phyloP scores from a whole-genome alignment of 257 asterid genomes.

The Ligustrum vulgare region DNA sequence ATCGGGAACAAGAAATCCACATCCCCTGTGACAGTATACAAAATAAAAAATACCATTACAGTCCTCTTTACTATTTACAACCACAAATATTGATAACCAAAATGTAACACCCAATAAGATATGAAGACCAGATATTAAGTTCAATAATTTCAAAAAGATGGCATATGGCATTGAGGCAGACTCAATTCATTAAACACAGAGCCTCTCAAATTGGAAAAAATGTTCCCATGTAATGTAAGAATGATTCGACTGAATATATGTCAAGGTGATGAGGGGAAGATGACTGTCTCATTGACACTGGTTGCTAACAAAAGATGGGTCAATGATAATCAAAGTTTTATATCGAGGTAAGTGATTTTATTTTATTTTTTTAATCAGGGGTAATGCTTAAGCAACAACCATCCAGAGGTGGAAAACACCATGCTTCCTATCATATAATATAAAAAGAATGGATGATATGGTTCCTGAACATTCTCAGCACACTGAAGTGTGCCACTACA shows the following conservation, averaged over 20 bases:
- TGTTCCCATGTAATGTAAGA: background rate
- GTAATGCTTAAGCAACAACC: background rate
- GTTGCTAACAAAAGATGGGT: constrained; percentile 16
- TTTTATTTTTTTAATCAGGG: background rate
- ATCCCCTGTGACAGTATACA: constrained; percentile 58
- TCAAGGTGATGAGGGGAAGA: background rate
- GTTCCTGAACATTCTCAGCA: background rate
- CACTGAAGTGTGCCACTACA: background rate
- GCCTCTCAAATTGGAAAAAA: constrained; percentile 5
- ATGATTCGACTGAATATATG: constrained; percentile 1
- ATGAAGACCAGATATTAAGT: constrained; percentile 14
- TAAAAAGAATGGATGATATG: background rate
- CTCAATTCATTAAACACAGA: background rate
- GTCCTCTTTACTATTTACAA: constrained; percentile 8
- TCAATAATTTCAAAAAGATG: background rate
- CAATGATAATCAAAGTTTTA: constrained; percentile 6
- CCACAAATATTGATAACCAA: constrained; percentile 18
- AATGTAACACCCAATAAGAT: constrained; percentile 3
- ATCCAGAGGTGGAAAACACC: constrained; percentile 11
- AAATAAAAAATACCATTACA: constrained; percentile 22
- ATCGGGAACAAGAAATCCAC: constrained; percentile 73
- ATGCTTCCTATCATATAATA: background rate
- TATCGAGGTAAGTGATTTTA: background rate
- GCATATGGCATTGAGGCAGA: constrained; percentile 1
- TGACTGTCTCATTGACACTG: background rate